A percentile compares a stretch with the other conserved stretches of the same genome.
These are phyloP conservation scores for Millerago galiae DNA, from an alignment of 805 yeast species.

Conservation along the genomic window DNA sequence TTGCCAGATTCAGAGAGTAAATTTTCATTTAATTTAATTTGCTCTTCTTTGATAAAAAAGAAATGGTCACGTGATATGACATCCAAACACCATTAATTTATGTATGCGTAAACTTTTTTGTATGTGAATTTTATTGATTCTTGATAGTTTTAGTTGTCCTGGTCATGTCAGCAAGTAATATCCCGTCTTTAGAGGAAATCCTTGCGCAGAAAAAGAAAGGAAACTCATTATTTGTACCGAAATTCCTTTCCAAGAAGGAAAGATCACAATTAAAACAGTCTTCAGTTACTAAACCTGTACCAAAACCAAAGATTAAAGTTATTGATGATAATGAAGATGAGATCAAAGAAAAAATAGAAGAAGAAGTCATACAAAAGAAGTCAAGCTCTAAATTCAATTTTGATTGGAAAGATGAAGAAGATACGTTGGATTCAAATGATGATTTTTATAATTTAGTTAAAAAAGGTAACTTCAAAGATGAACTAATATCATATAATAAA, in stretches of 20 bases:
- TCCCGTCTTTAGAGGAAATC: slow-evolving; percentile 33
- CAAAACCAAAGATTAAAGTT: not conserved
- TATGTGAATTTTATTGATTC: not conserved
- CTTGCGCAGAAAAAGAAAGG: slow-evolving; percentile 22
- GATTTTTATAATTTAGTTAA: not conserved
- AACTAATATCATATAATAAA: not conserved
- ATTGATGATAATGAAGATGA: not conserved
- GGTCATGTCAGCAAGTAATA: slow-evolving; percentile 17
- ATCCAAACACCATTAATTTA: too few relatives aligned
- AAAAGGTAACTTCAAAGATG: not conserved
- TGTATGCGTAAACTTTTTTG: too few relatives aligned
- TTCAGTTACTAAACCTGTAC: not conserved
- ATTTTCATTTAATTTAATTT: too few relatives aligned
- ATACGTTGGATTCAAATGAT: slow-evolving; percentile 43
- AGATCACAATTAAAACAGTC: slow-evolving; percentile 29
- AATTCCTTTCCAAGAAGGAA: slow-evolving; percentile 41
- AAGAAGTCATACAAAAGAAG: not conserved
- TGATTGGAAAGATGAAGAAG: slow-evolving; percentile 66
- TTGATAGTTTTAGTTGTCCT: not conserved
- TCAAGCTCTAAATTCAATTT: slow-evolving; percentile 44
- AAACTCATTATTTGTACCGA: slow-evolving; percentile 24
- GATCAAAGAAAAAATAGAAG: slow-evolving; percentile 3
- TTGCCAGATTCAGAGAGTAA: too few relatives aligned
- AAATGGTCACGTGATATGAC: too few relatives aligned
- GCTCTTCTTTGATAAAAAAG: too few relatives aligned